Percentiles rank a stretch among this genome's conserved stretches.
Evolutionary conservation across 305 asterid genomes (phyloP).

Genomic region (Rubia occidens): DNA sequence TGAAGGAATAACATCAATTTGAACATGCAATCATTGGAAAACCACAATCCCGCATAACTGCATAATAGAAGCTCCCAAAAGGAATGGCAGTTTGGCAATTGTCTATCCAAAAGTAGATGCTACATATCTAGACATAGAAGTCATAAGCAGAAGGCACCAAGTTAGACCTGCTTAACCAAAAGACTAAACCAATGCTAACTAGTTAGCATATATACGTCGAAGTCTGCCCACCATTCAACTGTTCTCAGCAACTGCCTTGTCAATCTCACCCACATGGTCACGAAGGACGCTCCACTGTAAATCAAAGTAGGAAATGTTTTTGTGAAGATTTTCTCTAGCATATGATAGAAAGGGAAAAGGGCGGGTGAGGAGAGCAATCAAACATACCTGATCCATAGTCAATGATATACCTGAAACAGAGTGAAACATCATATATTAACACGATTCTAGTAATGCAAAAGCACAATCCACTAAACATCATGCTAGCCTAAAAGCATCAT

Average conservation of each 20-base stretch:
- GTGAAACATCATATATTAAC: neutral
- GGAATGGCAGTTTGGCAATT: neutral
- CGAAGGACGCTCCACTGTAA: conserved; percentile 51
- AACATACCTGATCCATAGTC: conserved; percentile 43
- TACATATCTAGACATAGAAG: conserved; percentile 3
- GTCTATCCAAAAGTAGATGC: neutral
- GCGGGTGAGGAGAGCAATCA: neutral
- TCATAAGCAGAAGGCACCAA: conserved; percentile 3
- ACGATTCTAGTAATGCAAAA: neutral
- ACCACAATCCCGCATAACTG: neutral
- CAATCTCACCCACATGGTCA: conserved; percentile 48
- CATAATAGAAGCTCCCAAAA: neutral
- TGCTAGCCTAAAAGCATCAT: neutral
- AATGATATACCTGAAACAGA: conserved; percentile 41
- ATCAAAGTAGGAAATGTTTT: neutral
- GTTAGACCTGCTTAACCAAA: neutral
- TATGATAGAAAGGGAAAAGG: neutral
- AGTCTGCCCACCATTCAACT: neutral
- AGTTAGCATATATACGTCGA: conserved; percentile 1
- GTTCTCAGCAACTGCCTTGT: conserved; percentile 37
- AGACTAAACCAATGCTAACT: conserved; percentile 7
- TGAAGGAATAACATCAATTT: neutral
- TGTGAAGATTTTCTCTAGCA: neutral
- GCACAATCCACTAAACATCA: neutral
- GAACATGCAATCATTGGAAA: neutral